Percentiles rank a stretch among this genome's conserved stretches.
Evolutionary conservation across 1,139 yeast genomes (phyloP).

Genomic region (Diutina ranongensis): DNA sequence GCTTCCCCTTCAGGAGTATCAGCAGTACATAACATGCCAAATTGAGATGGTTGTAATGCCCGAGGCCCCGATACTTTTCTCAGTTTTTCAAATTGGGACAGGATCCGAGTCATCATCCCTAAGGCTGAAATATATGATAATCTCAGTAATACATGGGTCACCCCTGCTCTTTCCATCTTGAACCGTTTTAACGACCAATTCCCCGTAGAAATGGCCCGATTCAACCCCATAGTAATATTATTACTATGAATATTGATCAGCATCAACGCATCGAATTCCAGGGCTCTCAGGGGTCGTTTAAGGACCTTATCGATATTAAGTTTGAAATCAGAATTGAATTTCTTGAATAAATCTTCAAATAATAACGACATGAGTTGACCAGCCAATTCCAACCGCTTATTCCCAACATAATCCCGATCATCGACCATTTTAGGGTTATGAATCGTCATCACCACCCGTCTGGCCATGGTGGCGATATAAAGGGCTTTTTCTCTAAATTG

Average conservation of each 20-base stretch:
- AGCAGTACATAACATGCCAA: slow-evolving; percentile 97
- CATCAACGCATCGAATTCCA: slow-evolving; percentile 86
- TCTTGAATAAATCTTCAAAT: slow-evolving; percentile 94
- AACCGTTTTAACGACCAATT: slow-evolving; percentile 98
- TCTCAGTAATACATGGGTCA: slow-evolving; percentile 88
- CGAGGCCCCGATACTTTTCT: slow-evolving; percentile 98
- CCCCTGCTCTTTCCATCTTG: slow-evolving; percentile 99
- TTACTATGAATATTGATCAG: slow-evolving; percentile 85
- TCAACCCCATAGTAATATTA: slow-evolving; percentile 87
- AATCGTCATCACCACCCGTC: slow-evolving; percentile 93
- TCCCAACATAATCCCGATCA: slow-evolving; percentile 97
- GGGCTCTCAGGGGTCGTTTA: slow-evolving; percentile 88
- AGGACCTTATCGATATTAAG: slow-evolving; percentile 87
- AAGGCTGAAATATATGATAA: slow-evolving; percentile 87
- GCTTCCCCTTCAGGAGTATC: slow-evolving; percentile 99
- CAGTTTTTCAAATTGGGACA: slow-evolving; percentile 95
- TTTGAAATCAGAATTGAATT: slow-evolving; percentile 88
- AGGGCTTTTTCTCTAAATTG: slow-evolving; percentile 92
- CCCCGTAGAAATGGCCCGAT: slow-evolving; percentile 95
- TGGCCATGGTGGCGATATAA: slow-evolving; percentile 91
- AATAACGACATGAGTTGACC: slow-evolving; percentile 92
- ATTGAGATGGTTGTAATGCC: slow-evolving; percentile 97
- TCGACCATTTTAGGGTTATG: slow-evolving; percentile 92
- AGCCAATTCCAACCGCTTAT: slow-evolving; percentile 91
- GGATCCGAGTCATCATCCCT: slow-evolving; percentile 99